These are phyloP conservation scores for Trichophyton mentagrophytes DNA, from an alignment of 2,329 filamentous ascomycete genomes.

Conservation along the genomic window DNA sequence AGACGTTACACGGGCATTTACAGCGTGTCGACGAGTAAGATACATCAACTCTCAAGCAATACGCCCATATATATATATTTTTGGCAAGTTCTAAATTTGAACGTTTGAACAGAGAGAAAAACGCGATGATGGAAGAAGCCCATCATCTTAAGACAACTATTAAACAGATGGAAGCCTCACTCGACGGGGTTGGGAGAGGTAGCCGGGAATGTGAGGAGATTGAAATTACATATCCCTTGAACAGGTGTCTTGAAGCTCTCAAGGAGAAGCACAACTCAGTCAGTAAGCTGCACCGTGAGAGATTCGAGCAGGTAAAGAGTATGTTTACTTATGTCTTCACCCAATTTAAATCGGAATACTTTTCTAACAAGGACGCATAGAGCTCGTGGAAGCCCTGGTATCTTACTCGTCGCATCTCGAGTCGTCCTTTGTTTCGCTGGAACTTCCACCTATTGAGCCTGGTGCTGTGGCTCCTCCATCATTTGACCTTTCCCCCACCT, in stretches of 20 bases:
- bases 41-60: not conserved
- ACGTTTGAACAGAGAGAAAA: constrained; percentile 54
- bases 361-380: constrained; percentile 36
- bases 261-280: constrained; percentile 79
- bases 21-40: constrained; percentile 58
- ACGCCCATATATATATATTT: not conserved
- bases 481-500: constrained; percentile 85
- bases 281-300: constrained; percentile 71
- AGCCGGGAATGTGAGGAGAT: constrained; percentile 52
- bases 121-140: constrained; percentile 78
- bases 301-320: constrained; percentile 94
- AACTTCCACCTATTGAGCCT: constrained; percentile 67
- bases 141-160: constrained; percentile 73
- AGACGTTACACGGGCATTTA: constrained; percentile 82
- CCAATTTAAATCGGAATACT: not conserved
- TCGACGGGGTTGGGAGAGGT: constrained; percentile 60
- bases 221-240: constrained; percentile 69
- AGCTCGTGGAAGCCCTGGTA: constrained; percentile 83
- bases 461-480: constrained; percentile 64
- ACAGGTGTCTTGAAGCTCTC: constrained; percentile 61
- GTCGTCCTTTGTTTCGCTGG: constrained; percentile 69
- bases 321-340: constrained; percentile 24
- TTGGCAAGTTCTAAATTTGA: not conserved
- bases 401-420: constrained; percentile 96
- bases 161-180: constrained; percentile 81